Evolutionary conservation across 2,329 filamentous ascomycete species (phyloP), one percentile per base, ranked within the genome.

Genomic region (Parafenestella ontariensis): DNA sequence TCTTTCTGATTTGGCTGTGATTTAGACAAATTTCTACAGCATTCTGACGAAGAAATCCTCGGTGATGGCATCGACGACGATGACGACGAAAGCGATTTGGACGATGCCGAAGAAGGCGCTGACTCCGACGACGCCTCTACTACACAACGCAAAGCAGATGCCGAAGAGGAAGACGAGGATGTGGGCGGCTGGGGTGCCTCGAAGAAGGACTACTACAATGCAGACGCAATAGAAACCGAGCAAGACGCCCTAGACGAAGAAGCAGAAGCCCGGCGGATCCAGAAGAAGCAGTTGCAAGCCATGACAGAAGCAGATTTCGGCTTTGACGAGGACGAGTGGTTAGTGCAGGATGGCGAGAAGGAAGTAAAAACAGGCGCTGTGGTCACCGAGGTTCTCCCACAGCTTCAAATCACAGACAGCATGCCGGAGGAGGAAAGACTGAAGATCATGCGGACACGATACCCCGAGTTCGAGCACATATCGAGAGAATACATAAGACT

Each of bases 301-400:
- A 95, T 99, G 90, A 86, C 87, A 5, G 93, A 96, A 64, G 89
- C 90, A 34, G 95, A 99, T 72, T 99, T 97, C 70, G 89, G 92
- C 8, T 96, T 98, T 62, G 92, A 98, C 66, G 91, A 96, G 69
- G 84, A 87, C 37, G 92, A 96, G 64, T 98, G 94, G 95, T 74
- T 88, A 33, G 86, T 84, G 23, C 60, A 74, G 34, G 77, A 79
- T 3, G 81, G 80, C 15, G 78, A 71, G 7, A 79, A 81, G 1
- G 79, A 81, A 29, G 80, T 81, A 45, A 67, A 72, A 52, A 57
- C 61, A 5, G 71, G 74, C 21, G 85, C 87, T 15, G 83, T 88
- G n/a, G 86, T 96, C 11, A 95, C 88, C 3, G 92, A 98, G 73
- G 85, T 93, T n/a, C 81, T 98, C 42, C 91, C 92, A 46, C 89